Percentiles rank a stretch among this genome's conserved stretches.
Evolutionary conservation across 2,329 filamentous ascomycete species (phyloP).

Genomic region (Colletotrichum kahawae): DNA sequence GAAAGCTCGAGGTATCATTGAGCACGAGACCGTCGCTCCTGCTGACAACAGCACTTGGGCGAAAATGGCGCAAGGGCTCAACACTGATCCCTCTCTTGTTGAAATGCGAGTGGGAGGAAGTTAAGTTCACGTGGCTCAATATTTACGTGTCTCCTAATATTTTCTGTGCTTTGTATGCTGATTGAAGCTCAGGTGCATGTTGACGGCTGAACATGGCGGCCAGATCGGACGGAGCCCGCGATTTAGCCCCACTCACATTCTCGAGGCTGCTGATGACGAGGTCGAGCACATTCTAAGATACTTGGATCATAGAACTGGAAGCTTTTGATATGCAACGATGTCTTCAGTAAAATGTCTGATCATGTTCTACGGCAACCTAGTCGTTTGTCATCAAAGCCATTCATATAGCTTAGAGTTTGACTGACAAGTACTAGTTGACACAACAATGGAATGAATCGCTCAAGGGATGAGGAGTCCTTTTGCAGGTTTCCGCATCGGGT

Average conservation of each 20-base stretch:
- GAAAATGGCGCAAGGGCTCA: not conserved
- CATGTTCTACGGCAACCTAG: not conserved
- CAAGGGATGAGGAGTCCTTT: not conserved
- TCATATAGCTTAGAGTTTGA: fast-evolving
- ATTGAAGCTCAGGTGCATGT: not conserved
- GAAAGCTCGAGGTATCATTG: not conserved
- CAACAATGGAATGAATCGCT: not conserved
- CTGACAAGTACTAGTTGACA: not conserved
- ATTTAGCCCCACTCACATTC: not conserved
- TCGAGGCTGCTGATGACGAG: not conserved
- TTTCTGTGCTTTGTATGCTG: not conserved
- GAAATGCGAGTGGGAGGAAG: not conserved
- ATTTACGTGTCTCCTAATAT: fast-evolving
- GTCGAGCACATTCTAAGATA: not conserved
- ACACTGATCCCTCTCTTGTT: not conserved
- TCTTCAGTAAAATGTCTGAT: fast-evolving
- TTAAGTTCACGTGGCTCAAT: not conserved
- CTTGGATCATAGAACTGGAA: not conserved
- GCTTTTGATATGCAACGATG: fast-evolving
- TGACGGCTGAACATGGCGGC: not conserved
- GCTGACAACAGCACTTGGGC: not conserved
- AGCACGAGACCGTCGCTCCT: not conserved
- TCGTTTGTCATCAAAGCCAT: not conserved
- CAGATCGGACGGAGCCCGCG: not conserved
- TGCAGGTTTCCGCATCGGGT: not conserved